Base-by-base conservation (phyloP, 2,329 filamentous ascomycete genomes). In the Metarhizium anisopliae region DNA sequence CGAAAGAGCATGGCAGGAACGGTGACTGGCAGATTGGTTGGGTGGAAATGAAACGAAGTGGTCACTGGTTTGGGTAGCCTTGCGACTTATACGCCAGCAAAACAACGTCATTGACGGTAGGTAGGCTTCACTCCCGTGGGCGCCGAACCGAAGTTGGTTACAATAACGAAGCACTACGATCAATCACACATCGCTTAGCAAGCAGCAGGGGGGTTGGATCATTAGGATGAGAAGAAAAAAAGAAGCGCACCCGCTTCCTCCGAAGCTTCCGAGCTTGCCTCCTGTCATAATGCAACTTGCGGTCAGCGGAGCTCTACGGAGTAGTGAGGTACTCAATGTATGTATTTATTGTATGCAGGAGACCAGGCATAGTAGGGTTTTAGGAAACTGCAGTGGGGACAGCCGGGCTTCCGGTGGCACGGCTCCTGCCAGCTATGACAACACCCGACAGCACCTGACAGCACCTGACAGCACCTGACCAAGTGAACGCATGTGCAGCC, bases 191-290 rank as follows among this genome's bases (percentile, higher is more conserved):
- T n/a, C 45, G 45, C 5, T 30, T 49, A 49, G 20, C 45, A 30
- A 49, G 29, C 47, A 32, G 32, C 32, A 11, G 25, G 25, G 25
- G 25, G 25, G 25, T 25, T 25, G 25, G 25, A 25, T 25, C 25
- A 25, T 25, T 25, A 25, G 25, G 25, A 25, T 11, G 32, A 35
- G 32, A 35, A 7, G 32, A 35, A 35, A 35, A 35, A 35, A 35
- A 35, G 32, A 35, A 35, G 10, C 32, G 30, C 32, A 11, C 10
- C 7, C 5, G 25, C 47, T 50, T 18, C 38, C 20, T 53, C 51
- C 51, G 51, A 53, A 53, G 51, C 51, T 53, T 53, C 51, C 51
- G 51, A 30, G 51, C 11, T 30, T 49, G 45, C n/a, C 11, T 32
- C 45, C 20, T 49, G 45, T 49, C 20, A 16, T 11, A 49, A 49